Evolutionary conservation across 176 grass and related monocot species (phyloP).

Genomic region (Lolium multiflorum): DNA sequence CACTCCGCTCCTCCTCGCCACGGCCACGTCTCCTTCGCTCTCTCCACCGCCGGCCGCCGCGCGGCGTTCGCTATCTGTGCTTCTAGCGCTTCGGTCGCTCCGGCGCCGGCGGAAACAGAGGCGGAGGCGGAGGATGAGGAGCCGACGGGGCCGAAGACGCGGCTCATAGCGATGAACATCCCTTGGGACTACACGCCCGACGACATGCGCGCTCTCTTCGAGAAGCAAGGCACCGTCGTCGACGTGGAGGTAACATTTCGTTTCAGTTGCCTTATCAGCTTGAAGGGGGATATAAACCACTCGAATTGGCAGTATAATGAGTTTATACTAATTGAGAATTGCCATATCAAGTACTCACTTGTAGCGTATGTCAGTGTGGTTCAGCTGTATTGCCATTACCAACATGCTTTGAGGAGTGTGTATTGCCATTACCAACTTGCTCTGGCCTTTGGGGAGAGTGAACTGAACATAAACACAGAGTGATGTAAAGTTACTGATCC

Average conservation of each 20-base stretch:
- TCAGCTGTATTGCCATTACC: conserved; percentile 13
- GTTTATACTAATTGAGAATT: background rate
- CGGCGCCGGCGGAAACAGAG: conserved; percentile 20
- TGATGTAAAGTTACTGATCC: background rate
- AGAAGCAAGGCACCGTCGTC: conserved; percentile 74
- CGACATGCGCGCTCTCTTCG: conserved; percentile 78
- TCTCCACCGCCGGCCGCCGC: conserved; percentile 33
- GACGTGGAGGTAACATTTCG: conserved; percentile 70
- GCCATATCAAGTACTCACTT: background rate
- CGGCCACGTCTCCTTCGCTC: conserved; percentile 9
- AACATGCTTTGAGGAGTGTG: background rate
- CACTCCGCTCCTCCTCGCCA: conserved; percentile 1
- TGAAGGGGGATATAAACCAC: background rate
- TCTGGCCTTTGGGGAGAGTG: conserved; percentile 10
- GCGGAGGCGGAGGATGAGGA: conserved; percentile 41
- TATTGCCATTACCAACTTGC: background rate
- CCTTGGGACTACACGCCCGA: conserved; percentile 81
- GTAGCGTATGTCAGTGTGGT: background rate
- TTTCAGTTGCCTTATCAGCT: conserved; percentile 26
- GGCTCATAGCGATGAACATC: conserved; percentile 86
- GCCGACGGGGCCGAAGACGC: conserved; percentile 46
- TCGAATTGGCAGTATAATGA: background rate
- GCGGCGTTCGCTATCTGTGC: conserved; percentile 8
- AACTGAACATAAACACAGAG: conserved; percentile 7
- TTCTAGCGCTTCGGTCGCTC: conserved; percentile 34